These are phyloP conservation scores for Irineochytrium annulatum DNA, from an alignment of 192 early-diverging fungal genomes.

Conservation along the genomic window DNA sequence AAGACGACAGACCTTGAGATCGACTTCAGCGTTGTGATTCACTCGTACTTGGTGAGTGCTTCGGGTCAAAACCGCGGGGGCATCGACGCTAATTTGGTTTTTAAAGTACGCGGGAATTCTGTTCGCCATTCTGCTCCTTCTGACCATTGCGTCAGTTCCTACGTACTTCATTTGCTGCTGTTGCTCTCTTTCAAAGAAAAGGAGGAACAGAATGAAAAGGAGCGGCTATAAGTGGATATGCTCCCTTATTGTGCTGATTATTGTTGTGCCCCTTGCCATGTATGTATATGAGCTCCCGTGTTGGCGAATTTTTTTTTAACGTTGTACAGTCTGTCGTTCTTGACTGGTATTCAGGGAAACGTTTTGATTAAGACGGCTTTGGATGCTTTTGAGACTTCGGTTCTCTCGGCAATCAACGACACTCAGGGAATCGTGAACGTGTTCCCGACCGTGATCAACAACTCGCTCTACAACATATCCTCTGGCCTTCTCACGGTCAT, in stretches of 20 bases:
- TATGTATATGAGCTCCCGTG: neutral
- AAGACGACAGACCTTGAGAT: neutral
- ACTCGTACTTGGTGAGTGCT: neutral
- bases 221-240: neutral
- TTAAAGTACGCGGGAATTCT: neutral
- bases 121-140: neutral
- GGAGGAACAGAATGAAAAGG: neutral
- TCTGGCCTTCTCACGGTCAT: neutral
- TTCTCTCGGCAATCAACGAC: neutral
- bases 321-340: neutral
- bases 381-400: neutral
- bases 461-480: neutral
- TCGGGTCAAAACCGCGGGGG: neutral
- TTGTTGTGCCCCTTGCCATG: neutral
- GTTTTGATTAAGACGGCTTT: neutral
- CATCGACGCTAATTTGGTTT: neutral
- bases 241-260: neutral
- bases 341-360: neutral
- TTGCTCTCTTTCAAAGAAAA: neutral
- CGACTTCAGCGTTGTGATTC: neutral
- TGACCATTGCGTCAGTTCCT: neutral
- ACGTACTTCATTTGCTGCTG: neutral
- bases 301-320: neutral
- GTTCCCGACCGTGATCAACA: neutral
- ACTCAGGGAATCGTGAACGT: neutral